Evolutionary conservation across 163 green algal species (phyloP).

Genomic region (Scenedesmus sp.): DNA sequence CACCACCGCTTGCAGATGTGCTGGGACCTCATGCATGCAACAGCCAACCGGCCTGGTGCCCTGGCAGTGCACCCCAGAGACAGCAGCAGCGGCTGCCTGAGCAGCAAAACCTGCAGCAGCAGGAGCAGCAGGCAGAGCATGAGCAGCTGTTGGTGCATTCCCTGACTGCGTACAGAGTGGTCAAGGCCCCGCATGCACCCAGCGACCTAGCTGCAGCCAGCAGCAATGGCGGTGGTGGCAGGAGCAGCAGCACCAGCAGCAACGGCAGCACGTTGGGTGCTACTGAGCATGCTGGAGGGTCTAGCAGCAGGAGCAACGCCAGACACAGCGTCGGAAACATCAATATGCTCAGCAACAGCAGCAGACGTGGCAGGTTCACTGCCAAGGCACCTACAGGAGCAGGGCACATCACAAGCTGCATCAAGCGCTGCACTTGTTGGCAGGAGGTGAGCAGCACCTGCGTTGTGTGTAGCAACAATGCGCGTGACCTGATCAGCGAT

Average conservation of each 20-base stretch:
- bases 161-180: background rate
- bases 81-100: background rate
- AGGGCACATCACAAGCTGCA: conserved; percentile 26
- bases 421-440: conserved; percentile 36
- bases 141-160: background rate
- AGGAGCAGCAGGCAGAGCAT: background rate
- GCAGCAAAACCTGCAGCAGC: background rate
- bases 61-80: background rate
- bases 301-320: conserved; percentile 6
- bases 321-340: too few relatives aligned
- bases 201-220: background rate
- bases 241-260: background rate
- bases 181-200: background rate
- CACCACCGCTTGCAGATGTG: background rate
- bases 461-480: background rate
- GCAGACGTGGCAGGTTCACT: background rate
- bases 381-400: background rate
- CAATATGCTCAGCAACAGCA: background rate
- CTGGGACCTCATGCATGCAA: background rate
- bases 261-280: background rate
- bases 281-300: background rate
- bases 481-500: background rate
- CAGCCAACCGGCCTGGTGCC: background rate
- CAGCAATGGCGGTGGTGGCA: background rate
- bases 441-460: conserved; percentile 29